Conservation (phyloP, 495 filamentous ascomycete species). For the Penicillium turbatum region DNA sequence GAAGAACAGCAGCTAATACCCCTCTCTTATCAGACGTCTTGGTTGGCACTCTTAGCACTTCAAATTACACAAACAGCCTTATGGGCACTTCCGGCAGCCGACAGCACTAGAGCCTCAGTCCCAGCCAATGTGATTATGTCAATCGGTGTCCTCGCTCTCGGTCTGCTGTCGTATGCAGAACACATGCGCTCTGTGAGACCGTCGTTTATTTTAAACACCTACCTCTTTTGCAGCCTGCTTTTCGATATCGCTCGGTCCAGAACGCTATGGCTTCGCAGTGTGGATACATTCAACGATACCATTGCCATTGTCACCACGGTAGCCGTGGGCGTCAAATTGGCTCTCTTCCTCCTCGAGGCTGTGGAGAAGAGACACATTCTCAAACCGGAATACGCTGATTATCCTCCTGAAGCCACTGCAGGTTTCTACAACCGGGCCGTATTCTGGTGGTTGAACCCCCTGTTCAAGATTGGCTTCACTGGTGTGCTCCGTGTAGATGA, state of each 20-base stretch:
- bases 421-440: conserved; percentile 49
- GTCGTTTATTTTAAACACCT: conserved; percentile 56
- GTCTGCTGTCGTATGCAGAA: conserved; percentile 52
- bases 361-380: conserved; percentile 51
- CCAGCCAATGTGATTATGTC: conserved; percentile 44
- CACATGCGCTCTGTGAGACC: conserved; percentile 53
- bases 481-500: conserved; percentile 42
- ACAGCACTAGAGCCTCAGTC: conserved; percentile 40
- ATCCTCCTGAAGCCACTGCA: conserved; percentile 57
- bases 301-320: conserved; percentile 48
- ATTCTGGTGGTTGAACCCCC: conserved; percentile 57
- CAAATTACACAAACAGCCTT: conserved; percentile 47
- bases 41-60: conserved; percentile 36
- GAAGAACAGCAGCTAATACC: neutral
- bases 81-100: conserved; percentile 39
- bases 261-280: conserved; percentile 54
- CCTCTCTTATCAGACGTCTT: conserved; percentile 28
- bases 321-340: conserved; percentile 42
- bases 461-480: conserved; percentile 49
- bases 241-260: conserved; percentile 53
- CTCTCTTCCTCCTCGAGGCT: conserved; percentile 51
- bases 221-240: conserved; percentile 56
- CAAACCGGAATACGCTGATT: conserved; percentile 33
- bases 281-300: conserved; percentile 26
- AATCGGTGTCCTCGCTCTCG: conserved; percentile 36